These are phyloP conservation scores for Phytopythium boreale DNA, from an alignment of 352 stramenopile genomes.

Conservation along the genomic window DNA sequence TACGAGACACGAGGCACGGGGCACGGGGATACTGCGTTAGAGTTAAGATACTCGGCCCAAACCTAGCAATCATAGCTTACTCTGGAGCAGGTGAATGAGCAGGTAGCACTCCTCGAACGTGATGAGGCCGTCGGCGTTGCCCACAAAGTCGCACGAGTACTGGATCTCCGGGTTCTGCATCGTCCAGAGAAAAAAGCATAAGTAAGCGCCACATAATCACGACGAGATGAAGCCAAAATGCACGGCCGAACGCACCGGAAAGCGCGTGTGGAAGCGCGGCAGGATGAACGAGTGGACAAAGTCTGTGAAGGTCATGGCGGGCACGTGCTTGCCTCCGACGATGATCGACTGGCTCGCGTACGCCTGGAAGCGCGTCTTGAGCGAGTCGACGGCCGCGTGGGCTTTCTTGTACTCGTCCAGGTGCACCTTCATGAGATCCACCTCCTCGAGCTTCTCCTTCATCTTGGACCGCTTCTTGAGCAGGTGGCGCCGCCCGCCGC, in stretches of 20 bases:
- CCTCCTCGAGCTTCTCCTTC: slow-evolving; percentile 56
- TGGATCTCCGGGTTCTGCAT: slow-evolving; percentile 43
- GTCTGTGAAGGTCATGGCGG: slow-evolving; percentile 79
- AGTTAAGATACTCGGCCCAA: too few relatives aligned
- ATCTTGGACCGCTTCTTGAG: slow-evolving; percentile 65
- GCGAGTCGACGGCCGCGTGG: slow-evolving; percentile 33
- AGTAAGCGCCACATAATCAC: neutral
- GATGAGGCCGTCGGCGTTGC: slow-evolving; percentile 65
- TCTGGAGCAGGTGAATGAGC: slow-evolving; percentile 74
- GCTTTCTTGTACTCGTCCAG: slow-evolving; percentile 60
- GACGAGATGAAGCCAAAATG: too few relatives aligned
- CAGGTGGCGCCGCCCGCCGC: slow-evolving; percentile 31
- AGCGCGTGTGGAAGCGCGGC: slow-evolving; percentile 59
- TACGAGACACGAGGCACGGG: neutral
- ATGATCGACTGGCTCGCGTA: slow-evolving; percentile 53
- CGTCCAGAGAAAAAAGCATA: neutral
- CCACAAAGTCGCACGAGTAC: slow-evolving; percentile 75
- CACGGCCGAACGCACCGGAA: slow-evolving; percentile 27
- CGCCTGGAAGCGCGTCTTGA: slow-evolving; percentile 47
- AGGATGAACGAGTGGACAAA: slow-evolving; percentile 77
- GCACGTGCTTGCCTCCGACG: slow-evolving; percentile 16
- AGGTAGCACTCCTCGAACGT: slow-evolving; percentile 82
- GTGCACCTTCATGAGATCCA: slow-evolving; percentile 61
- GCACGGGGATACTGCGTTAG: neutral
- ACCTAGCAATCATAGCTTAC: slow-evolving; percentile 19